Base-by-base conservation (phyloP, 106 monocot species). In the Dioscorea dumetorum region DNA sequence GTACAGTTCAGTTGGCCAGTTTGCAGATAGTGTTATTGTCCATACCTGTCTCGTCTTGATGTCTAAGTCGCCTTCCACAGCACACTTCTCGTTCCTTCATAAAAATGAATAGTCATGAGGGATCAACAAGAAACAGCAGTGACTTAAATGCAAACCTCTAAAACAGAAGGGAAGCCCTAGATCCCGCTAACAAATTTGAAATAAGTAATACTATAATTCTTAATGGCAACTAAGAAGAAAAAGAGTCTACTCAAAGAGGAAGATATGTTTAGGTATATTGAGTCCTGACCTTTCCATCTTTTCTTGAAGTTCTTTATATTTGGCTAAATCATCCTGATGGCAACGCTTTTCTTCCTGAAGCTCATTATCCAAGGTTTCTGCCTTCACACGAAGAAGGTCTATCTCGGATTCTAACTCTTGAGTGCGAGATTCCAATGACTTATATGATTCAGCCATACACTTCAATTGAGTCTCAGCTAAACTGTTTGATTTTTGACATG, bases 21-120 rank as follows among this genome's bases (percentile, higher is more conserved):
- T 41, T 41, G 6, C 41, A 41, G 54, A 54, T 54, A 2, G 19
- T 54, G 15, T 22, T 17, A 19, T 31, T 18, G 4, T 22, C 33
- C 22, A 24, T 72, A 90, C 94, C 74, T 90, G 90, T 62, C 83
- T 85, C 48, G 70, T 75, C 68, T 90, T 87, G 32, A 67, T 66
- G 18, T 81, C 85, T 18, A 23, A 48, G 28, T 90, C 93, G 61
- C 63, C 63, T 53, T 91, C 87, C 9, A 74, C 49, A 67, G 73
- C 59, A 67, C 63, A 77, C 70, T 78, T 85, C 49, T 63, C 71
- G 49, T 74, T 83, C 78, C 88, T 87, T 63, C 23, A 78, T 35
- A 71, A 33, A 69, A 61, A 77, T 51, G 19, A 20, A 31, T 60
- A 72, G 51, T 3, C 19, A 18, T 19, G 33, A 33, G 33, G 17